Evolutionary conservation across 768 basidiomycete genomes (phyloP).

Genomic region (Xerocomellus intermedius): DNA sequence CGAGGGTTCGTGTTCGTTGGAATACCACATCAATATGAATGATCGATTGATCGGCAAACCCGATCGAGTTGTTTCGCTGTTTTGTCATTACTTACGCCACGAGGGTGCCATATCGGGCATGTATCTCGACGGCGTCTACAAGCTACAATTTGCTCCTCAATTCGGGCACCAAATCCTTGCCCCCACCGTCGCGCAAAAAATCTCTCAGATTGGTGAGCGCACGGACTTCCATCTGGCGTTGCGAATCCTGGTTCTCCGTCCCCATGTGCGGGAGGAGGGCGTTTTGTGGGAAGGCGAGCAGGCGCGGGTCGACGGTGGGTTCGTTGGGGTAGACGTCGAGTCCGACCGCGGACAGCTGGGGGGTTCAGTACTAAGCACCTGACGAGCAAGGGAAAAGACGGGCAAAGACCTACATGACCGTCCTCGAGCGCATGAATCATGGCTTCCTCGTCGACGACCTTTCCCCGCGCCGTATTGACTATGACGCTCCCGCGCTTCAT

Average conservation of each 20-base stretch:
- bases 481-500: slow-evolving; percentile 78
- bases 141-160: slow-evolving; percentile 21
- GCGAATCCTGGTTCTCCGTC: slow-evolving; percentile 79
- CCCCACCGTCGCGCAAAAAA: slow-evolving; percentile 60
- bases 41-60: background rate
- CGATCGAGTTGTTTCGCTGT: background rate
- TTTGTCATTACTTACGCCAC: background rate
- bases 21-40: background rate
- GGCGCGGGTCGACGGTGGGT: slow-evolving; percentile 72
- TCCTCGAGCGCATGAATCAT: slow-evolving; percentile 82
- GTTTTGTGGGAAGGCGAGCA: slow-evolving; percentile 80
- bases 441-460: slow-evolving; percentile 84
- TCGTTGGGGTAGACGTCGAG: slow-evolving; percentile 88
- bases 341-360: slow-evolving; percentile 46
- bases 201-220: slow-evolving; percentile 76
- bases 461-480: slow-evolving; percentile 90
- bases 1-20: too few species aligned
- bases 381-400: too few species aligned
- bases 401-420: slow-evolving; percentile 65
- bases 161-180: slow-evolving; percentile 69
- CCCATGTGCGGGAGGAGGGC: slow-evolving; percentile 92
- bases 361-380: too few species aligned
- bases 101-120: too few species aligned
- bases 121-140: background rate
- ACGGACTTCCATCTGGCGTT: slow-evolving; percentile 81